phyloP scores from a whole-genome alignment of 2,329 filamentous ascomycete species.

The Xylogone sp. region DNA sequence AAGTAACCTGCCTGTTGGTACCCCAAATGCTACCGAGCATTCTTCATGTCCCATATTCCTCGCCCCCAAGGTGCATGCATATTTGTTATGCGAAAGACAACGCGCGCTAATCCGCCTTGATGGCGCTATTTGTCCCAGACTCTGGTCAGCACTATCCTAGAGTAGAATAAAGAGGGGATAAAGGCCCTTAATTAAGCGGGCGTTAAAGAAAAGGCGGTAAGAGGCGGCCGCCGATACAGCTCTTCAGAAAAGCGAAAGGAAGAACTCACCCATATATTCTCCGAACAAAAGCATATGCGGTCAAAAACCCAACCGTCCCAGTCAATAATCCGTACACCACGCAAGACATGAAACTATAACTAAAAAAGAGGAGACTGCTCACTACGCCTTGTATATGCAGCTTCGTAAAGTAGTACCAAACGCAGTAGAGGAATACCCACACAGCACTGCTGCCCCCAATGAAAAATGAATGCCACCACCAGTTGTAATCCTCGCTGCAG shows the following conservation, averaged over 20 bases:
- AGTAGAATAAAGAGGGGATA: not conserved
- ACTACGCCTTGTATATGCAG: slow-evolving; percentile 78
- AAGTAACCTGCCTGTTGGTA: not conserved
- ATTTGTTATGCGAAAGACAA: not conserved
- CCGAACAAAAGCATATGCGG: slow-evolving; percentile 78
- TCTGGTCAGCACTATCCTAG: not conserved
- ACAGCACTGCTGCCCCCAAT: slow-evolving; percentile 71
- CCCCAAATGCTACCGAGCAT: not conserved
- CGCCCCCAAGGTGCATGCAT: not conserved
- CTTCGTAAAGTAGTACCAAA: slow-evolving; percentile 80
- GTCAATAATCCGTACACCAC: slow-evolving; percentile 76
- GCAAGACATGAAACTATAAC: slow-evolving; percentile 79
- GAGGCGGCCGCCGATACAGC: not conserved
- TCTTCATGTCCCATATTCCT: not conserved
- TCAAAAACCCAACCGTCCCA: slow-evolving; percentile 80
- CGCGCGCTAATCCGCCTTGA: not conserved
- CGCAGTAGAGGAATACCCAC: slow-evolving; percentile 80
- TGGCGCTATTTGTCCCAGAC: not conserved
- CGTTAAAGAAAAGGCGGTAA: not conserved
- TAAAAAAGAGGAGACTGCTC: slow-evolving; percentile 78
- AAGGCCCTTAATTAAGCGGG: not conserved
- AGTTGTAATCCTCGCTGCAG: slow-evolving; percentile 81
- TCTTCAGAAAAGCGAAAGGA: not conserved
- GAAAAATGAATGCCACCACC: slow-evolving; percentile 90
- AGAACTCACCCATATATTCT: slow-evolving; percentile 71